phyloP scores from a whole-genome alignment of 2,329 filamentous ascomycete genomes.

The Pseudocercospora cruenta region DNA sequence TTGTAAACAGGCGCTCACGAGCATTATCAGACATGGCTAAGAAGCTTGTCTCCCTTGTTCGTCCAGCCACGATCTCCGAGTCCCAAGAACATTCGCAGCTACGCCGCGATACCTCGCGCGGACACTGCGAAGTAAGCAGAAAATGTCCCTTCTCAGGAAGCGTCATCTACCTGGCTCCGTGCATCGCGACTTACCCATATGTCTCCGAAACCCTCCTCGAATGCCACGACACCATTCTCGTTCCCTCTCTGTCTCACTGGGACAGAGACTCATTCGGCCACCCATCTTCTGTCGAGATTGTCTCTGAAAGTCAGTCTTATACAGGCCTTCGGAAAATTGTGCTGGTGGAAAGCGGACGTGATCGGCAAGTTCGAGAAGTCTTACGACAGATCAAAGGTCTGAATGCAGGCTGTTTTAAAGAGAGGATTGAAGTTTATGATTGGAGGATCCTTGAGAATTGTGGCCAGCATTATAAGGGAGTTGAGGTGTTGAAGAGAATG shows the following conservation, averaged over 20 bases:
- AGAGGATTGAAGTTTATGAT: slow-evolving; percentile 38
- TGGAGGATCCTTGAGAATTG: slow-evolving; percentile 38
- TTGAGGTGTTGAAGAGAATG: slow-evolving; percentile 23
- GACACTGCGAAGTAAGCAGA: slow-evolving; percentile 11
- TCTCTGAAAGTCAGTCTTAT: slow-evolving; percentile 40
- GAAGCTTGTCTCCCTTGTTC: slow-evolving; percentile 13
- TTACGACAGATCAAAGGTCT: slow-evolving; percentile 28
- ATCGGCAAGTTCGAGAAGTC: slow-evolving; percentile 18
- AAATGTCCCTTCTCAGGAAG: slow-evolving; percentile 30
- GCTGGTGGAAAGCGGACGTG: slow-evolving; percentile 36
- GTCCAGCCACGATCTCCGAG: neutral
- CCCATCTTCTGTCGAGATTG: slow-evolving; percentile 22
- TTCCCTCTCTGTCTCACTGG: slow-evolving; percentile 33
- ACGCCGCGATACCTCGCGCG: slow-evolving; percentile 6
- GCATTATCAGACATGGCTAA: slow-evolving; percentile 11
- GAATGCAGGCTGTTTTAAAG: slow-evolving; percentile 31
- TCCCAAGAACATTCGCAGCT: slow-evolving; percentile 13
- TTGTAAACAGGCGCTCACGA: slow-evolving; percentile 3
- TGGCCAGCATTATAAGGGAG: slow-evolving; percentile 21
- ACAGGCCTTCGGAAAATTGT: slow-evolving; percentile 37
- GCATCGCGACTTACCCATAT: slow-evolving; percentile 36
- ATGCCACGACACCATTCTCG: slow-evolving; percentile 25
- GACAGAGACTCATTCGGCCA: slow-evolving; percentile 35
- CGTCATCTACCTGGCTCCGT: slow-evolving; percentile 35
- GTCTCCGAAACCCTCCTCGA: slow-evolving; percentile 35